Evolutionary conservation across 2,329 filamentous ascomycete genomes (phyloP).

Genomic region (Akanthomyces uredinophilus): DNA sequence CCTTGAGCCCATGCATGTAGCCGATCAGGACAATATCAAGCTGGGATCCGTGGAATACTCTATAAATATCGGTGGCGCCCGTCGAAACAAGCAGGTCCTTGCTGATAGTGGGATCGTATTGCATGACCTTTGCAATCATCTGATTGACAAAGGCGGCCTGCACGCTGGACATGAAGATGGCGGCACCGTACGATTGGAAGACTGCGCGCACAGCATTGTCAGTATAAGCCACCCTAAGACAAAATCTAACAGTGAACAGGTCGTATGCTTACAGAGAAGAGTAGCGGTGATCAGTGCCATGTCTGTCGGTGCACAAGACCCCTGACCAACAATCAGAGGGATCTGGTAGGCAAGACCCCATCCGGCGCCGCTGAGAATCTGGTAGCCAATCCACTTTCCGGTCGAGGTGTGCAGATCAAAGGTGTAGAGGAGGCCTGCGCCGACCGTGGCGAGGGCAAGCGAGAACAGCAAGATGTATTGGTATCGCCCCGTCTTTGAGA

Average conservation of each 20-base stretch:
- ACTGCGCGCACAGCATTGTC: no score
- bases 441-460: slow-evolving; percentile 34
- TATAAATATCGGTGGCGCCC: slow-evolving; percentile 52
- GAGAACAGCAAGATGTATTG: no score
- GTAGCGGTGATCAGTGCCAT: slow-evolving; percentile 43
- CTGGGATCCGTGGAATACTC: slow-evolving; percentile 43
- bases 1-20: slow-evolving; percentile 61
- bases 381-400: slow-evolving; percentile 48
- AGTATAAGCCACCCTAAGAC: no score
- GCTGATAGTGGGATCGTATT: slow-evolving; percentile 32
- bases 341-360: slow-evolving; percentile 43
- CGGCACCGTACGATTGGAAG: slow-evolving; percentile 43
- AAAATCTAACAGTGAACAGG: no score
- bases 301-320: slow-evolving; percentile 36
- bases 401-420: slow-evolving; percentile 34
- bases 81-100: slow-evolving; percentile 33
- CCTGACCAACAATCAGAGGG: slow-evolving; percentile 46
- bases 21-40: slow-evolving; percentile 53
- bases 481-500: slow-evolving; percentile 33
- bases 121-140: slow-evolving; percentile 31
- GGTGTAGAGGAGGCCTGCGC: slow-evolving; percentile 38
- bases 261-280: slow-evolving; percentile 33
- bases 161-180: slow-evolving; percentile 18
- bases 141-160: slow-evolving; percentile 44
- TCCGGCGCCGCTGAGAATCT: slow-evolving; percentile 44